phyloP scores from a whole-genome alignment of 257 asterid species.

The Plectranthus barbatus region DNA sequence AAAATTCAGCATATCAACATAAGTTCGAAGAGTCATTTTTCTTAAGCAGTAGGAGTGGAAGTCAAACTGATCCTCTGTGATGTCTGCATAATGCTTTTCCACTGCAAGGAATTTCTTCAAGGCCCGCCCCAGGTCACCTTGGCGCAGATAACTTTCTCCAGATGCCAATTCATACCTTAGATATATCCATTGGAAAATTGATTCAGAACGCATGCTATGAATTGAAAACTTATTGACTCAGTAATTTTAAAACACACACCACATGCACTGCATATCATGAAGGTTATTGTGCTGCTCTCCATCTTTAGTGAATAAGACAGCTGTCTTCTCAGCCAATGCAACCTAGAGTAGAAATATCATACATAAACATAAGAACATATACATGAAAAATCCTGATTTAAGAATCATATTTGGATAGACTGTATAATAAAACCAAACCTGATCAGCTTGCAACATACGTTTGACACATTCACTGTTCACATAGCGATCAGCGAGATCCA shows the following conservation, averaged over 20 bases:
- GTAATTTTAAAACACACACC: constrained; percentile 41
- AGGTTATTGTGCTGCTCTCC: constrained; percentile 97
- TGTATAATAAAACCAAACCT: constrained; percentile 35
- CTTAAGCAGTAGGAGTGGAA: constrained; percentile 96
- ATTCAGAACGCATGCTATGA: not conserved
- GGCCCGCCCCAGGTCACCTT: constrained; percentile 90
- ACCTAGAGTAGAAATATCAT: constrained; percentile 41
- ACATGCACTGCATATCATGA: constrained; percentile 99
- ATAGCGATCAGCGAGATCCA: constrained; percentile 99
- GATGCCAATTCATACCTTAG: constrained; percentile 91
- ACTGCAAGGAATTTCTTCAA: constrained; percentile 96
- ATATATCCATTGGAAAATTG: constrained; percentile 9
- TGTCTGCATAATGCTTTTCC: constrained; percentile 94
- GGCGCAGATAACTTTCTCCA: constrained; percentile 94
- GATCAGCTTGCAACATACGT: constrained; percentile 98
- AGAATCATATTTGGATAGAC: not conserved
- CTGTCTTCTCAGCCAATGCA: constrained; percentile 89
- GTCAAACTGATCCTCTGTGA: constrained; percentile 94
- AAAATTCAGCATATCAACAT: constrained; percentile 86
- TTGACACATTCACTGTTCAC: constrained; percentile 94
- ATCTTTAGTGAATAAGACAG: constrained; percentile 87
- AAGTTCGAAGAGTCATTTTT: constrained; percentile 93
- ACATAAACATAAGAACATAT: constrained; percentile 4
- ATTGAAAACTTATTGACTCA: not conserved
- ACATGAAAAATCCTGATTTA: not conserved